Evolutionary conservation across 495 filamentous ascomycete species (phyloP).

Genomic region (Hypoxylon fragiforme): DNA sequence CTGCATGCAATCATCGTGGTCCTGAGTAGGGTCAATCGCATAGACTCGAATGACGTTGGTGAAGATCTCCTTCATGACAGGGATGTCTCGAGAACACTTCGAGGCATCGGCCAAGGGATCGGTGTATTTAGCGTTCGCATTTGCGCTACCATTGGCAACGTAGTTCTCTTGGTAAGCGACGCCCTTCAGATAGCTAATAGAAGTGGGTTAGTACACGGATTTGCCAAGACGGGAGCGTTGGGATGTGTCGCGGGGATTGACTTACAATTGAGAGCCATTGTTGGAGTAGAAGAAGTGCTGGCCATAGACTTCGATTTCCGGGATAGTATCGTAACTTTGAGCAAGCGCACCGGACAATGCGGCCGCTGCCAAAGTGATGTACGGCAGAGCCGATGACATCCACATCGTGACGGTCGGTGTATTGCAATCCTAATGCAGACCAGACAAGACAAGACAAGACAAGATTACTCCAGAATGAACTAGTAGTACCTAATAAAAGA

Average conservation of each 20-base stretch:
- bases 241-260: constrained; percentile 4
- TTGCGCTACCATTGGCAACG: constrained; percentile 43
- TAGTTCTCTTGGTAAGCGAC: constrained; percentile 80
- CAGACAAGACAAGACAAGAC: constrained; percentile 5
- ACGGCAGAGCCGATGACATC: constrained; percentile 27
- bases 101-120: constrained; percentile 73
- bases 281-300: constrained; percentile 42
- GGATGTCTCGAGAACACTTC: constrained; percentile 79
- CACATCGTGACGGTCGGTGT: constrained; percentile 28
- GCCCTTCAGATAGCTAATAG: constrained; percentile 66
- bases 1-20: constrained; percentile 85
- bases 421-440: constrained; percentile 1
- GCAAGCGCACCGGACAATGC: constrained; percentile 32
- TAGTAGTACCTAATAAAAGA: constrained; percentile 1
- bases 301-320: constrained; percentile 32
- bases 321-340: constrained; percentile 35
- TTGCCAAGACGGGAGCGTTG: constrained; percentile 15
- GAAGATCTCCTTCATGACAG: constrained; percentile 69
- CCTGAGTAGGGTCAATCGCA: constrained; percentile 74
- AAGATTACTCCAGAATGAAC: constrained; percentile 10
- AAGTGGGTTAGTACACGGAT: constrained; percentile 14
- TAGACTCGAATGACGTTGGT: constrained; percentile 96
- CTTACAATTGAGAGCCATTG: constrained; percentile 41
- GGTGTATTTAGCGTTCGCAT: constrained; percentile 46
- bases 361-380: constrained; percentile 30